Base-by-base conservation (phyloP, 2,329 filamentous ascomycete genomes). In the Podosphaera fusca region DNA sequence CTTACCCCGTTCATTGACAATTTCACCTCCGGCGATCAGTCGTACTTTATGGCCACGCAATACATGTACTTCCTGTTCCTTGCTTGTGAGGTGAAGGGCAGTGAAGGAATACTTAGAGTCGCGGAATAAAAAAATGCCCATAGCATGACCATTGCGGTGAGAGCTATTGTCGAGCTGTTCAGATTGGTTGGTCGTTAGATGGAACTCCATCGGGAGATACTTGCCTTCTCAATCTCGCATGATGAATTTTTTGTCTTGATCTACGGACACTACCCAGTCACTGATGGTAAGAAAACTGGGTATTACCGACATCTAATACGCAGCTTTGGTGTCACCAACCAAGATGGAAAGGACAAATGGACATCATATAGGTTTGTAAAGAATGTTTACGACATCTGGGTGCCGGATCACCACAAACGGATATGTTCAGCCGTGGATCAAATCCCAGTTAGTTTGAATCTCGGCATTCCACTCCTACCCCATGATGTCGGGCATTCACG, bases 221-320 rank as follows among this genome's bases (percentile, higher is more conserved):
- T 74, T 21, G 67, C 66, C 36, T 75, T 73, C 59, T 74, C 71
- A 50, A 49, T 62, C 35, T 62, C 58, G 21, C 57, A 62, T 38
- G 55, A 60, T 53, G 42, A 63, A 50, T 6, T 34, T 3, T 56
- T 57, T 7, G 67, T 68, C 2, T 62, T 65, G 55, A 67, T 69
- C 52, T 69, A 67, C 57, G 63, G 66, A 29, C 63, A 69, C 57
- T 69, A 69, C 58, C 59, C 66, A 60, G 55, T 68, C n/a, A 59
- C 61, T 31, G 53, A 60, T 34, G 56, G 55, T 47, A 55, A 58
- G 1, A 57, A 63, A 55, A 64, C 61, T 21, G 63, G 61, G 5
- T 67, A 65, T 58, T 66, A 68, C 59, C 64, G 64, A 47, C 64
- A 68, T 62, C 58, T 59, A 2, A 66, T 69, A 55, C 55, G 57